Evolutionary conservation across 2,329 filamentous ascomycete genomes (phyloP), one percentile per base, ranked within the genome.

Genomic region (Xylariales sp.): DNA sequence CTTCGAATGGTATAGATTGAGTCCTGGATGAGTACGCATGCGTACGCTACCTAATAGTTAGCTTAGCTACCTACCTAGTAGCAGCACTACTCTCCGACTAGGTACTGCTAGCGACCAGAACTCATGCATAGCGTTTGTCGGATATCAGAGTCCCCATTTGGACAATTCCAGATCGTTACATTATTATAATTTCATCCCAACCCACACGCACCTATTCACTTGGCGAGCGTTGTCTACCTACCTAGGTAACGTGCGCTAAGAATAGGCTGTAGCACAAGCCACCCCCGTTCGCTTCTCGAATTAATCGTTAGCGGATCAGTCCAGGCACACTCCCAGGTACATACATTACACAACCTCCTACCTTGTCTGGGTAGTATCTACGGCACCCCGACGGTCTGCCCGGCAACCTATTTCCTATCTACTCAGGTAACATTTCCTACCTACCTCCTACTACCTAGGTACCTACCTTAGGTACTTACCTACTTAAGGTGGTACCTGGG

Each of bases 81-180:
- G 32, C 3, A 53, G 3, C 6, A 53, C 50, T 36, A 18, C 30
- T 36, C n/a, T 10, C 8, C 30, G 10, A 16, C 23, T 12, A n/a
- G n/a, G n/a, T n/a, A 52, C 49, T 16, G 32, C 49, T 34, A 52
- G 49, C 49, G n/a, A 48, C n/a, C 16, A 48, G 18, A 34, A 14
- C 34, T n/a, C 14, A n/a, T 52, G n/a, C 50, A 39, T 54, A 39
- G 3, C 36, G 36, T 54, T 54, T 54, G 50, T 54, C 50, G 39
- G 32, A 54, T 36, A 36, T n/a, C 50, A 18, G 32, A 36, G 30
- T 32, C 50, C n/a, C 32, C 32, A 23, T 14, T 39, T 39, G 32
- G 18, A 12, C 32, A 54, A 54, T 54, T 54, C 50, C 50, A 54
- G 50, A 54, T 54, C n/a, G 18, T 14, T 36, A 53, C 50, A 53